Base-by-base conservation (phyloP, 495 filamentous ascomycete genomes). In the Parachaetomium inaequale region DNA sequence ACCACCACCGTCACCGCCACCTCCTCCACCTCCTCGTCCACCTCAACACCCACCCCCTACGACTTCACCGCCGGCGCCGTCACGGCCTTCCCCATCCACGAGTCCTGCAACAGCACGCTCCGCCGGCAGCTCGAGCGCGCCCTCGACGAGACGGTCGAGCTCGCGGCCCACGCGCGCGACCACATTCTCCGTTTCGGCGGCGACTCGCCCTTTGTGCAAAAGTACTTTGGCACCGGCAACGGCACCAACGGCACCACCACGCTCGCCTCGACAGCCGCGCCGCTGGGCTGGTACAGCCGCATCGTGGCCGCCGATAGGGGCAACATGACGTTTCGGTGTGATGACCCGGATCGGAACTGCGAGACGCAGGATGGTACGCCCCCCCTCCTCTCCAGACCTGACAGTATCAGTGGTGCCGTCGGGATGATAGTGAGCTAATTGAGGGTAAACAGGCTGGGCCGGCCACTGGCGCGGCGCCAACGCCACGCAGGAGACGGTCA, bases 391-490 rank as follows among this genome's bases (percentile, higher is more conserved):
- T 17, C 17, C 38, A 15, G 14, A 0, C 10, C 10, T 21, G 6
- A 23, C 5, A 3, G 4, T 21, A 7, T 4, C 10, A 23, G 31
- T 15, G 7, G 3, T 38, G 4, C 19, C 43, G 1, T 25, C 14
- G 0, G 36, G 23, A 19, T 49, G 21, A 19, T n/a, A n/a, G 19
- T n/a, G 29, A 25, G 14, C 43, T 31, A 32, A 34, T 17, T 31
- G 14, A 1, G 6, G 7, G 25, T 25, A 25, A 19, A 25, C 46
- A 82, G 80, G 75, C 51, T 85, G 77, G 75, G 84, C 71, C 34
- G 84, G 84, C 55, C 84, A 87, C 75, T 85, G 79, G 81, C 79
- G 85, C 32, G 83, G 83, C 61, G 60, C 66, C 31, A 86, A 85
- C 61, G 81, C 77, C 8, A 84, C 83, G 6, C 68, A 75, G 8